Percentiles rank a stretch among this genome's conserved stretches.
phyloP scores from a whole-genome alignment of 2,329 filamentous ascomycete species.

The Penicillium freii region DNA sequence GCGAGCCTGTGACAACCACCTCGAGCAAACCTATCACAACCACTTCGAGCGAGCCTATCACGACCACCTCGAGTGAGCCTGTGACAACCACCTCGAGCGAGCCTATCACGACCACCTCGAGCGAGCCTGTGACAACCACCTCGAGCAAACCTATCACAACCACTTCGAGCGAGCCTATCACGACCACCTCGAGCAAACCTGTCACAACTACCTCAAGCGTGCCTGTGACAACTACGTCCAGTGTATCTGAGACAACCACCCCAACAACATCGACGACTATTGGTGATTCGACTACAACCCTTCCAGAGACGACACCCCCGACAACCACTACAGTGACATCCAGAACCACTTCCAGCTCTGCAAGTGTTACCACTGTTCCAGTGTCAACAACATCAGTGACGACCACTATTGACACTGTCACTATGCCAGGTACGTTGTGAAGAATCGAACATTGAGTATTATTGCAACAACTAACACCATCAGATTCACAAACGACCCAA shows the following conservation, averaged over 20 bases:
- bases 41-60: not conserved
- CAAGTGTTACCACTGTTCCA: not conserved
- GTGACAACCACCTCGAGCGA: not conserved
- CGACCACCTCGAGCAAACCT: not conserved
- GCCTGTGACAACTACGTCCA: too few species aligned
- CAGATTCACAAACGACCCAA: not conserved
- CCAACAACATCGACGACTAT: not conserved
- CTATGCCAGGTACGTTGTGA: slow-evolving; percentile 8
- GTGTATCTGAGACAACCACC: not conserved
- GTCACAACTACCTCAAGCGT: too few species aligned
- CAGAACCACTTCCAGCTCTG: not conserved
- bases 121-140: not conserved
- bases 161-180: not conserved
- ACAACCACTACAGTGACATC: not conserved
- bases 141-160: not conserved
- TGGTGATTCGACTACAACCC: not conserved
- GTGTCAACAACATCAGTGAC: not conserved
- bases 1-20: not conserved
- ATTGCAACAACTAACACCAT: not conserved
- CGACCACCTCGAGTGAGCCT: not conserved
- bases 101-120: not conserved
- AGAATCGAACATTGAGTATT: not conserved
- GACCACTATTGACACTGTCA: not conserved
- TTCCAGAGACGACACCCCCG: not conserved
- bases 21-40: not conserved